phyloP scores from a whole-genome alignment of 2,329 filamentous ascomycete genomes.

The Aspergillus quadricinctus region DNA sequence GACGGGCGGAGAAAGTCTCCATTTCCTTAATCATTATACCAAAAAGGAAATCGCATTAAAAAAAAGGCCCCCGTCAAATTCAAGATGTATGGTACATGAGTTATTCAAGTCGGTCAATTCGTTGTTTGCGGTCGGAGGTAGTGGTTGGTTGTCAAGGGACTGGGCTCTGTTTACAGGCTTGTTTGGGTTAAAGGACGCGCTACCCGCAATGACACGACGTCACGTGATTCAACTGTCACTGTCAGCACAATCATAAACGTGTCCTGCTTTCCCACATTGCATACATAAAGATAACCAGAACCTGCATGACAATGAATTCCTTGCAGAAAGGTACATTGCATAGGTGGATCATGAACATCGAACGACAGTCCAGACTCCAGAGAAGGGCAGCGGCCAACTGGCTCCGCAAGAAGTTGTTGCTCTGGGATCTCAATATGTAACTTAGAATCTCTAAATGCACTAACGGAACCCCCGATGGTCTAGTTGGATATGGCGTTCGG shows the following conservation, averaged over 20 bases:
- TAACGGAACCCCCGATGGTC: neutral
- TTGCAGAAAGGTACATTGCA: neutral
- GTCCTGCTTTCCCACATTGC: neutral
- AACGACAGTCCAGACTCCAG: too few species aligned
- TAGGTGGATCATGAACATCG: neutral
- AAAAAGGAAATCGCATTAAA: neutral
- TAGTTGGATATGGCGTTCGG: neutral
- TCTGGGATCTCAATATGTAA: too few species aligned
- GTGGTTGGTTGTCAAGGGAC: neutral
- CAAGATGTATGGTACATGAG: neutral
- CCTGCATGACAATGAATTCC: neutral
- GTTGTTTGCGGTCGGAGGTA: neutral
- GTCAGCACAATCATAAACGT: neutral
- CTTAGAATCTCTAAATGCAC: neutral
- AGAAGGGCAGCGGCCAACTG: too few species aligned
- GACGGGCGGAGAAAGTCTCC: conserved; percentile 67
- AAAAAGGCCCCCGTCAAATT: neutral
- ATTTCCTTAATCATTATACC: conserved; percentile 37
- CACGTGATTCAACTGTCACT: conserved; percentile 9
- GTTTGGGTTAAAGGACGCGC: conserved; percentile 21
- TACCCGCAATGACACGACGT: conserved; percentile 6
- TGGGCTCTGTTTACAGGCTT: conserved; percentile 19
- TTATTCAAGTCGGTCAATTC: neutral
- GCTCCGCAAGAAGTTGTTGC: too few species aligned
- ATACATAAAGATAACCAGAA: neutral